Conservation (phyloP, 1,284 basidiomycete species). For the Coriolopsis trogii region DNA sequence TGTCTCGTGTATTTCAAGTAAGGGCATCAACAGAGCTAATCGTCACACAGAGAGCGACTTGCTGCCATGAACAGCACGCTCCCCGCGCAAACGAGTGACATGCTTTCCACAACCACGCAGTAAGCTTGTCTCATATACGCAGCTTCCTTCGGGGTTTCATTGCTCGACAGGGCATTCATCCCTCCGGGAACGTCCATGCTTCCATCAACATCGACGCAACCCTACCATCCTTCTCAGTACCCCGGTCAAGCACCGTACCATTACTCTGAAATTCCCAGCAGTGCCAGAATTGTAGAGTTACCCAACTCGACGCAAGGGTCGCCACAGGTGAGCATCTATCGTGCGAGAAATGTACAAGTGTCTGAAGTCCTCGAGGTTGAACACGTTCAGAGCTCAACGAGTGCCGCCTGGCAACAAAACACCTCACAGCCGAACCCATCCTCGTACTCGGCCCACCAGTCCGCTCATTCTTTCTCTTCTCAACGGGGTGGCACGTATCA, state of each 20-base stretch:
- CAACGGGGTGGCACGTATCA: too few relatives aligned
- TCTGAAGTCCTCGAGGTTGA: too few relatives aligned
- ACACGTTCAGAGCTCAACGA: too few relatives aligned
- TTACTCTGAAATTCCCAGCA: constrained; percentile 11
- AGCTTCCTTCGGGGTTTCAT: too few relatives aligned
- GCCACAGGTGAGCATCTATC: constrained; percentile 13
- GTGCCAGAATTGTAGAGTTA: constrained; percentile 20
- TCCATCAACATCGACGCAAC: not conserved
- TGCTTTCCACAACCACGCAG: not conserved
- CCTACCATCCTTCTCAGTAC: not conserved
- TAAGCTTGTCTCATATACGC: too few relatives aligned
- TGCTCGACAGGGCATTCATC: too few relatives aligned
- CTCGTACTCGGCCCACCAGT: too few relatives aligned
- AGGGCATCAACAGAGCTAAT: not conserved
- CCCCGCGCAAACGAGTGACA: not conserved
- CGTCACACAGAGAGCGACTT: constrained; percentile 10
- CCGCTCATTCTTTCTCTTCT: too few relatives aligned
- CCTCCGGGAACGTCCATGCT: constrained; percentile 7
- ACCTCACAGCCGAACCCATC: too few relatives aligned
- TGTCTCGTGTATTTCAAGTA: constrained; percentile 13
- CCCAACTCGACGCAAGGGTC: constrained; percentile 2
- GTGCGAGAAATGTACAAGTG: not conserved
- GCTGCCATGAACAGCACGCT: not conserved
- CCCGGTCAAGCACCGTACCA: not conserved
- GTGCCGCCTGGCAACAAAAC: too few relatives aligned